phyloP scores from a whole-genome alignment of 441 rosid species.

The Erysimum cheiri region DNA sequence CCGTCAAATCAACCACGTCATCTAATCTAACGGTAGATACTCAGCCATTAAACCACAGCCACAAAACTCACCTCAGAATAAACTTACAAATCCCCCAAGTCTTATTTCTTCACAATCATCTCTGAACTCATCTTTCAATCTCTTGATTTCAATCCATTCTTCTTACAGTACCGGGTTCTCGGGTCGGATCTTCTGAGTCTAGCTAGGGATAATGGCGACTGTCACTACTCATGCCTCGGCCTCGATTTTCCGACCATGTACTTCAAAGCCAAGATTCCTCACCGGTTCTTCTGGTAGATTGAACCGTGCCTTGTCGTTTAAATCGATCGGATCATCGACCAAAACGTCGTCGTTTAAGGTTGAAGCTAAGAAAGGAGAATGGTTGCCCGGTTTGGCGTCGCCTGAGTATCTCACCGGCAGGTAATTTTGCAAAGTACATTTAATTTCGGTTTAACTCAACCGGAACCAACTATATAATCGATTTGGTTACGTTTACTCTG shows the following conservation, averaged over 20 bases:
- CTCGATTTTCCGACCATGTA: conserved; percentile 76
- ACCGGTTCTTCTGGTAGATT: conserved; percentile 62
- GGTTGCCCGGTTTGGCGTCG: conserved; percentile 86
- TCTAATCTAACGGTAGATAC: conserved; percentile 33
- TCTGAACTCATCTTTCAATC: conserved; percentile 29
- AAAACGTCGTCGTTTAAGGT: conserved; percentile 59
- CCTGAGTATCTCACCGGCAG: conserved; percentile 87
- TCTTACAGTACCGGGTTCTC: conserved; percentile 25
- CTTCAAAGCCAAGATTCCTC: conserved; percentile 68
- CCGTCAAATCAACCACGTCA: conserved; percentile 35
- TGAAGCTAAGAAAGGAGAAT: conserved; percentile 88
- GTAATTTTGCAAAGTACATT: conserved; percentile 43
- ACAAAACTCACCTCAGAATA: conserved; percentile 38
- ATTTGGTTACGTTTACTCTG: neutral
- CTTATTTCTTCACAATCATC: conserved; percentile 41
- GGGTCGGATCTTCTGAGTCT: conserved; percentile 34
- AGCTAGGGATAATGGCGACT: conserved; percentile 62
- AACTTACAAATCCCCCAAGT: conserved; percentile 27
- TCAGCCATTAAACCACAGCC: conserved; percentile 30
- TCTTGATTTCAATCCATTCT: conserved; percentile 13
- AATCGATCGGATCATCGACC: conserved; percentile 49
- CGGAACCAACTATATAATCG: neutral
- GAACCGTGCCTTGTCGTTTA: conserved; percentile 56
- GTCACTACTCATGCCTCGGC: conserved; percentile 90
- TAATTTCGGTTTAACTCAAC: neutral